Percentiles rank a stretch among this genome's conserved stretches.
Conservation (phyloP, 2,329 filamentous ascomycete species). For the Emergomyces pasteurianus region DNA sequence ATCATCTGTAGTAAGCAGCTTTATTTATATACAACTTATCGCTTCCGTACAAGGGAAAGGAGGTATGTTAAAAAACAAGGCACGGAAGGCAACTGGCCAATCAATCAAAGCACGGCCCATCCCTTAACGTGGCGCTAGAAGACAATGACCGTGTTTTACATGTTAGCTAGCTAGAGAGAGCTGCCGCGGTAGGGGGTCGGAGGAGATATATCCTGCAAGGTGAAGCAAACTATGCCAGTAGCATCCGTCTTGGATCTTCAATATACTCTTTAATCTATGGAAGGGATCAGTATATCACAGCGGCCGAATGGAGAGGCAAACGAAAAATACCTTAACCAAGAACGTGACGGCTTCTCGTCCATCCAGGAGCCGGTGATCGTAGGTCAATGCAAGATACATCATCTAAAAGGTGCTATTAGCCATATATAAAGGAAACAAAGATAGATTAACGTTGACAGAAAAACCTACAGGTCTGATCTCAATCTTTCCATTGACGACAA, state of each 20-base stretch:
- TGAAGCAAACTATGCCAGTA: slow-evolving; percentile 39
- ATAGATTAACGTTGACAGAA: too few species aligned
- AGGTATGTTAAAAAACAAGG: neutral
- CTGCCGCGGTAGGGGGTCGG: neutral
- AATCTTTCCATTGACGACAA: slow-evolving; percentile 84
- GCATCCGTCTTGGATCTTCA: slow-evolving; percentile 87
- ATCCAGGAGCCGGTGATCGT: slow-evolving; percentile 91
- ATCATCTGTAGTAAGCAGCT: neutral
- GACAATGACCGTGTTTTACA: neutral
- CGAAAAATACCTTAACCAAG: slow-evolving; percentile 57
- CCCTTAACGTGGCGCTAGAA: neutral
- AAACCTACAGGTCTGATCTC: slow-evolving; percentile 65
- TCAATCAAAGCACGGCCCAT: neutral
- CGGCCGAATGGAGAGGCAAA: neutral
- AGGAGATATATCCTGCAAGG: neutral
- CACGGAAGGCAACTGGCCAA: neutral
- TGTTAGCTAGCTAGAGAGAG: neutral
- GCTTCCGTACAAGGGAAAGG: neutral
- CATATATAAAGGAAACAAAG: neutral
- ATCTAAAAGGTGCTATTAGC: slow-evolving; percentile 41
- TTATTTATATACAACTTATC: neutral
- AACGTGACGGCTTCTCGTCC: slow-evolving; percentile 93
- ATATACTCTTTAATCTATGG: slow-evolving; percentile 77
- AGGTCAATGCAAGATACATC: slow-evolving; percentile 98
- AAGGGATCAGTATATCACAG: slow-evolving; percentile 6